Evolutionary conservation across 768 basidiomycete genomes (phyloP), one percentile per base, ranked within the genome.

Genomic region (Amanita brunnescens): DNA sequence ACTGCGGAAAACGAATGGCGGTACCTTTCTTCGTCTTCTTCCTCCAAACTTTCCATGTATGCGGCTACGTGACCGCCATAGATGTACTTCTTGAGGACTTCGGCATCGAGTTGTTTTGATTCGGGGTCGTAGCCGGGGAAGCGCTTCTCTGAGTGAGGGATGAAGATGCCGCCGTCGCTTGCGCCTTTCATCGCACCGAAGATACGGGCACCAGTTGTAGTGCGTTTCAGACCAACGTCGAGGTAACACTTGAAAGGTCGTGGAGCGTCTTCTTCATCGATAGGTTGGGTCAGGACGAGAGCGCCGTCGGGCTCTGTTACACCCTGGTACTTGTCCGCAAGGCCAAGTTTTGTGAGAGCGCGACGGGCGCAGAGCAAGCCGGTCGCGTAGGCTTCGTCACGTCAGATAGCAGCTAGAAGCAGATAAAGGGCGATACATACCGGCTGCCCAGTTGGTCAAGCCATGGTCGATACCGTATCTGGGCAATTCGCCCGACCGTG

Each of bases 171-270:
- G 64, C 96, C 96, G 63, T 99, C 96, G 47, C 84, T 87, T 13
- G 96, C 96, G 65, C 96, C 96, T 77, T 99, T 98, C 80, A 98
- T 81, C 54, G 95, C 96, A 70, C 91, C 96, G 64, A 99, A 99
- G 40, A 99, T 81, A 67, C 96, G 92, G 57, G 90, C 85, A 63
- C 96, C 96, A 44, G 96, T 98, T 49, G 95, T 94, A 39, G 96
- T 99, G 62, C 94, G 91, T 72, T 85, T 92, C 63, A 99, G 80
- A 71, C 96, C 96, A 68, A 96, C 95, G 67, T 98, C 96, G 62
- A 99, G 91, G 79, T 88, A 99, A 64, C 80, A 83, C 73, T 97
- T 99, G 84, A 99, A 99, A n/a, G 96, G 96, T 52, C 94, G 82
- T 42, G 95, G 94, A 44, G 90, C 91, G 62, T 93, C 92, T 52